Evolutionary conservation across 192 early-diverging fungal species (phyloP).

Genomic region (Glomus cerebriforme): DNA sequence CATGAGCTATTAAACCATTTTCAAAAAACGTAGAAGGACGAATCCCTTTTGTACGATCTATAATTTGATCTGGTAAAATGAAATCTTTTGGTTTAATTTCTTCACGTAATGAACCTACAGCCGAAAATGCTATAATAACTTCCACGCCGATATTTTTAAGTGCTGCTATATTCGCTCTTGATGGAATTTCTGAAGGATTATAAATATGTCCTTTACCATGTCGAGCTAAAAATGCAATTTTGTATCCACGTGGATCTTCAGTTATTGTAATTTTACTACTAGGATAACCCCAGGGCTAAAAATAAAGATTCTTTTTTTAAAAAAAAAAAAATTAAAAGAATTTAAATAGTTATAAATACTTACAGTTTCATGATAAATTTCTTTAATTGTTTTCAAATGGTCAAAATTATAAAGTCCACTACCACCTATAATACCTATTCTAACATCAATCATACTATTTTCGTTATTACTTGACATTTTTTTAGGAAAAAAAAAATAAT

Average conservation of each 20-base stretch:
- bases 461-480: constrained; percentile 28
- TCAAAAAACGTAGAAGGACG: constrained; percentile 95
- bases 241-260: constrained; percentile 65
- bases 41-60: constrained; percentile 98
- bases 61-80: constrained; percentile 90
- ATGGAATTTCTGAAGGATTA: constrained; percentile 88
- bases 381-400: constrained; percentile 74
- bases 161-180: constrained; percentile 96
- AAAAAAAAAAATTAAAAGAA: constrained; percentile 6
- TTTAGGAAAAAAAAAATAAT: no score
- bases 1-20: constrained; percentile 87
- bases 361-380: constrained; percentile 86
- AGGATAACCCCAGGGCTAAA: constrained; percentile 83
- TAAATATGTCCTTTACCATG: constrained; percentile 90
- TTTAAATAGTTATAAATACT: constrained; percentile 32
- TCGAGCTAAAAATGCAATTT: constrained; percentile 95
- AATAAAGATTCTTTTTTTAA: constrained; percentile 2
- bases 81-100: constrained; percentile 95
- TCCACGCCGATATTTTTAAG: constrained; percentile 92
- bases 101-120: constrained; percentile 93
- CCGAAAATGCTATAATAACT: constrained; percentile 93
- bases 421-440: constrained; percentile 94
- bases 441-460: constrained; percentile 80
- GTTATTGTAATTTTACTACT: constrained; percentile 86
- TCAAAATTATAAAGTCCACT: constrained; percentile 91